Conservation (phyloP, 2,329 filamentous ascomycete genomes). For the Alternaria ventricosa region DNA sequence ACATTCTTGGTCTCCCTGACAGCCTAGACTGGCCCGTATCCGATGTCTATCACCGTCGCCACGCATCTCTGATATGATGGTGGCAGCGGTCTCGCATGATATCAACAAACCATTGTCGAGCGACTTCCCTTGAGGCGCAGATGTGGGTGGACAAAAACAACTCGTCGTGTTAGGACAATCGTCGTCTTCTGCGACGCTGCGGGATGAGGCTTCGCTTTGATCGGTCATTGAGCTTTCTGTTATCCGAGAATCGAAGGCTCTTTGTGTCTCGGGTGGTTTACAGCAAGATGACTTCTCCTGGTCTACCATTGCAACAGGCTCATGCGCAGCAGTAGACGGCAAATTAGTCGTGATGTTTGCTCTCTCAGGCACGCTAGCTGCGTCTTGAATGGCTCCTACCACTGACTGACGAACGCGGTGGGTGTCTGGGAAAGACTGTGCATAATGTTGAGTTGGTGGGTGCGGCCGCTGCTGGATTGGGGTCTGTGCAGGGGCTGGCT, state of each 20-base stretch:
- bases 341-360: neutral
- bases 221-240: neutral
- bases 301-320: neutral
- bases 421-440: neutral
- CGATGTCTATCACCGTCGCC: slow-evolving; percentile 28
- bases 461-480: neutral
- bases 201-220: neutral
- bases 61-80: slow-evolving; percentile 38
- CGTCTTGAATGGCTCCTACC: neutral
- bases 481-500: neutral
- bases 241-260: neutral
- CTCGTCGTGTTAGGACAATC: slow-evolving; percentile 23
- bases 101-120: slow-evolving; percentile 22
- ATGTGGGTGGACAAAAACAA: slow-evolving; percentile 30
- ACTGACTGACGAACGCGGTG: neutral
- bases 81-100: slow-evolving; percentile 36
- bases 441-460: neutral
- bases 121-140: neutral
- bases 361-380: neutral
- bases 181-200: slow-evolving; percentile 5
- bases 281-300: neutral
- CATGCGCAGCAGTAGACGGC: neutral
- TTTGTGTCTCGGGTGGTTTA: neutral
- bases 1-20: slow-evolving; percentile 21
- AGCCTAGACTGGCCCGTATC: slow-evolving; percentile 29